A percentile compares a stretch with the other conserved stretches of the same genome.
phyloP scores from a whole-genome alignment of 257 asterid genomes.

The Dorcoceras hygrometricum region DNA sequence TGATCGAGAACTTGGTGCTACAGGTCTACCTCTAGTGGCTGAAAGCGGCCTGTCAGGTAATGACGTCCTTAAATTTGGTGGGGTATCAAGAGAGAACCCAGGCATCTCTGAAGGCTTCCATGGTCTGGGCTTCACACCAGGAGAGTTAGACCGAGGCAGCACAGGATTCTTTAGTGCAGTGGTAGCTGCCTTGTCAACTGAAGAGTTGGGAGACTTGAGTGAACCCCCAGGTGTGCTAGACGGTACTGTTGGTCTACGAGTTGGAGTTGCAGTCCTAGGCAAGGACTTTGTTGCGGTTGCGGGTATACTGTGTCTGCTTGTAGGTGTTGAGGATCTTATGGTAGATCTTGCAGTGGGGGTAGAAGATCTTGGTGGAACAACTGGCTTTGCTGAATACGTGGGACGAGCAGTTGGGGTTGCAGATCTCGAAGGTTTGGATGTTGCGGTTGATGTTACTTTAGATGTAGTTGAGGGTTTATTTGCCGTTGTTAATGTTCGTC shows the following conservation, averaged over 20 bases:
- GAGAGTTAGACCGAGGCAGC: conserved; percentile 70
- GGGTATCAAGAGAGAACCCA: conserved; percentile 93
- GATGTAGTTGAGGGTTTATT: conserved; percentile 42
- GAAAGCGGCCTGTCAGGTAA: conserved; percentile 83
- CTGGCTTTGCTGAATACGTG: conserved; percentile 57
- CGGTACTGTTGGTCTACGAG: conserved; percentile 54
- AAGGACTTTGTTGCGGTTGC: conserved; percentile 64
- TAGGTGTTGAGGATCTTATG: conserved; percentile 78
- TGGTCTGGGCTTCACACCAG: conserved; percentile 71
- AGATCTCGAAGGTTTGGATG: conserved; percentile 73
- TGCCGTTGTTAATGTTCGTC: conserved; percentile 27
- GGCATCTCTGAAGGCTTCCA: conserved; percentile 99
- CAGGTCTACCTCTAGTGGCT: conserved; percentile 93
- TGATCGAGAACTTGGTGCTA: conserved; percentile 77
- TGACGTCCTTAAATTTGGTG: conserved; percentile 89
- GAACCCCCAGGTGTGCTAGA: conserved; percentile 39
- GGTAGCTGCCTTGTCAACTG: conserved; percentile 44
- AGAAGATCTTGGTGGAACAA: conserved; percentile 79
- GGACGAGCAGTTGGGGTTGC: conserved; percentile 78
- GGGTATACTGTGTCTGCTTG: conserved; percentile 55
- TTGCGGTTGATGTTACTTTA: conserved; percentile 39
- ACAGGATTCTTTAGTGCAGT: conserved; percentile 43
- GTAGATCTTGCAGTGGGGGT: conserved; percentile 83
- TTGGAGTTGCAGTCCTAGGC: conserved; percentile 82
- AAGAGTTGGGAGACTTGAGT: conserved; percentile 44